Evolutionary conservation across 2,329 filamentous ascomycete species (phyloP), one percentile per base, ranked within the genome.

Genomic region (Sclerotinia nivalis): DNA sequence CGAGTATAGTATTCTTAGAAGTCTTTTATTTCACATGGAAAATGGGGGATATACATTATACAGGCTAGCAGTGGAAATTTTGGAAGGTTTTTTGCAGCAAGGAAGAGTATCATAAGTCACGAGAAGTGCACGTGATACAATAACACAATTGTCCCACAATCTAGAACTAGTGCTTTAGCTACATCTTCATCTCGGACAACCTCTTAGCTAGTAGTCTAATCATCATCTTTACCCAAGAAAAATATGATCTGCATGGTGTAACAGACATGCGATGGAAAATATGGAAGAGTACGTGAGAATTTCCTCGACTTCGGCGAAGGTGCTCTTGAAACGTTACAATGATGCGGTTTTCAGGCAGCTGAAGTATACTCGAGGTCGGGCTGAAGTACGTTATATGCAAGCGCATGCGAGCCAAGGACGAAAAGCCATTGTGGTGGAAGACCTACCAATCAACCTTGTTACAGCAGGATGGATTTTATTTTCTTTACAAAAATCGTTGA

Each of bases 231-330:
- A 4, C 50, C 9, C 50, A 22, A 43, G 18, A 49, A 49, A 62
- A 20, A 18, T 15, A 9, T 25, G 4, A 47, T n/a, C 2, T 12
- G 8, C n/a, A n/a, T 37, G 22, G 5, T 20, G 4, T 18, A 2
- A n/a, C 12, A 2, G 1, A 12, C 10, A 0, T 37, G 5, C 2
- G 4, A 9, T 34, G 4, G 7, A n/a, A 0, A 18, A 2, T 31
- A 47, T 13, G 18, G 6, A 8, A 25, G 25, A 25, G 20, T 12
- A 34, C 37, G n/a, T n/a, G 13, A 37, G 31, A 20, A 0, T 37
- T n/a, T 2, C 2, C 45, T 49, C 45, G 15, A 25, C 20, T n/a
- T 37, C 12, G 9, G 31, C 31, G 12, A 40, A 20, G 7, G 22
- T 50, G 22, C 31, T 18, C 7, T 25, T 31, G 28, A 62, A 62